These are phyloP conservation scores for Cladochytrium replicatum DNA, from an alignment of 192 early-diverging fungal species.

Conservation along the genomic window DNA sequence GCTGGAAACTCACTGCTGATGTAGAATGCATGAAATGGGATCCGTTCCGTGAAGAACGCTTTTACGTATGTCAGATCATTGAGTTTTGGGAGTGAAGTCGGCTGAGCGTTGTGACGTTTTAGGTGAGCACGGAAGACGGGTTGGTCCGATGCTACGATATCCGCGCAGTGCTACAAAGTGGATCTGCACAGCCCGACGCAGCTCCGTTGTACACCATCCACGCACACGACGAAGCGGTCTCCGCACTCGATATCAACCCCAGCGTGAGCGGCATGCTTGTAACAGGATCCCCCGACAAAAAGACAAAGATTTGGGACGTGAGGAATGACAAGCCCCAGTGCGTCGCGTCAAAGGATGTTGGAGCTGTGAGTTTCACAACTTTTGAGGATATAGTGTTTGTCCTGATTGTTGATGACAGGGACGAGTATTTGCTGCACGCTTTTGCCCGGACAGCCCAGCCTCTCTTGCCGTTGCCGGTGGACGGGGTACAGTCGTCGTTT, in stretches of 20 bases:
- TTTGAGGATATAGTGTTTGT: not conserved
- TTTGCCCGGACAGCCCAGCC: constrained; percentile 91
- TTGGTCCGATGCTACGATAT: constrained; percentile 83
- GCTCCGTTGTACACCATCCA: constrained; percentile 77
- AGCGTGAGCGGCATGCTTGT: constrained; percentile 71
- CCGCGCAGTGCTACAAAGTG: constrained; percentile 29
- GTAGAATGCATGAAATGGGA: constrained; percentile 92
- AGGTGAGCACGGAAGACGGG: constrained; percentile 84
- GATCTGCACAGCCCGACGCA: constrained; percentile 9
- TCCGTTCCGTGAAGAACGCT: constrained; percentile 61
- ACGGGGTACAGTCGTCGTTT: constrained; percentile 79
- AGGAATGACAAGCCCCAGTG: constrained; percentile 64
- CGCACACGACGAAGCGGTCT: constrained; percentile 86
- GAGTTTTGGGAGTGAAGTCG: constrained; percentile 10
- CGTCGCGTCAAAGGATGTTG: constrained; percentile 77
- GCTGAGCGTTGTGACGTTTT: not conserved
- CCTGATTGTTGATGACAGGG: constrained; percentile 19
- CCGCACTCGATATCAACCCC: constrained; percentile 77
- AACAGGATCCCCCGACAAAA: constrained; percentile 84
- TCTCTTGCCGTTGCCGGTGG: constrained; percentile 80
- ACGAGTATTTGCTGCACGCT: constrained; percentile 74
- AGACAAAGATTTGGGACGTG: constrained; percentile 90
- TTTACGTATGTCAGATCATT: constrained; percentile 24
- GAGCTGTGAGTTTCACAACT: constrained; percentile 37
- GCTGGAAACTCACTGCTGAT: constrained; percentile 70